Conservation (phyloP, 1,139 yeast genomes). For the Sugiyamaella neomexicana region DNA sequence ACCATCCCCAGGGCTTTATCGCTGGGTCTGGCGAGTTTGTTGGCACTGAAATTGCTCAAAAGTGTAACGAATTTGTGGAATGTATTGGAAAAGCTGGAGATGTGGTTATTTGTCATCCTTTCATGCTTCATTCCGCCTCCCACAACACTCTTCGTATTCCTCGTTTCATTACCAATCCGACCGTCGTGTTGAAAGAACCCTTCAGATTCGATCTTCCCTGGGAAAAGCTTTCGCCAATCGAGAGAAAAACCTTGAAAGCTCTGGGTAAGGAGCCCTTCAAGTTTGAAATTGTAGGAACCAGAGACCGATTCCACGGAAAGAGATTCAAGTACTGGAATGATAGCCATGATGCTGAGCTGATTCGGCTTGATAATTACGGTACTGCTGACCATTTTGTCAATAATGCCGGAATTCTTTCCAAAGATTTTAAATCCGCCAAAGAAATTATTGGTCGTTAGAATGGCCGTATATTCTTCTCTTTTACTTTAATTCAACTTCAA, state of each 20-base stretch:
- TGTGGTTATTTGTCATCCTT: constrained; percentile 18
- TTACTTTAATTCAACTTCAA: background rate
- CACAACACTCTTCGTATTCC: constrained; percentile 18
- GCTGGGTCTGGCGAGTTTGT: constrained; percentile 9
- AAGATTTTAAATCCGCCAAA: constrained; percentile 6
- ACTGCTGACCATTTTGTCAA: constrained; percentile 17
- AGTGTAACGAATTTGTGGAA: constrained; percentile 19
- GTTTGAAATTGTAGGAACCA: constrained; percentile 16
- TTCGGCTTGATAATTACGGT: constrained; percentile 15
- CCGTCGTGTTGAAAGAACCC: constrained; percentile 17
- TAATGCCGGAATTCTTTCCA: constrained; percentile 15
- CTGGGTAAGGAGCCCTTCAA: constrained; percentile 16
- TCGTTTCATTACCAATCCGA: constrained; percentile 20
- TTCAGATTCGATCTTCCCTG: constrained; percentile 12
- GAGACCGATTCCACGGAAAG: constrained; percentile 17
- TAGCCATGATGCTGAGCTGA: constrained; percentile 15
- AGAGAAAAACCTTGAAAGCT: constrained; percentile 17
- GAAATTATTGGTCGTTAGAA: constrained; percentile 17
- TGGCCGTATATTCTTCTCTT: background rate
- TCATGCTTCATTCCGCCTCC: constrained; percentile 21
- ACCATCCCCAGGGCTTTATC: constrained; percentile 17
- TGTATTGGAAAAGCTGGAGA: constrained; percentile 19
- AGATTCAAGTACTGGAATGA: constrained; percentile 19
- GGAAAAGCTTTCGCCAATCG: constrained; percentile 15
- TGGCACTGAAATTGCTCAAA: constrained; percentile 5